These are phyloP conservation scores for Bryoglossum gracile DNA, from an alignment of 495 filamentous ascomycete species.

Conservation along the genomic window DNA sequence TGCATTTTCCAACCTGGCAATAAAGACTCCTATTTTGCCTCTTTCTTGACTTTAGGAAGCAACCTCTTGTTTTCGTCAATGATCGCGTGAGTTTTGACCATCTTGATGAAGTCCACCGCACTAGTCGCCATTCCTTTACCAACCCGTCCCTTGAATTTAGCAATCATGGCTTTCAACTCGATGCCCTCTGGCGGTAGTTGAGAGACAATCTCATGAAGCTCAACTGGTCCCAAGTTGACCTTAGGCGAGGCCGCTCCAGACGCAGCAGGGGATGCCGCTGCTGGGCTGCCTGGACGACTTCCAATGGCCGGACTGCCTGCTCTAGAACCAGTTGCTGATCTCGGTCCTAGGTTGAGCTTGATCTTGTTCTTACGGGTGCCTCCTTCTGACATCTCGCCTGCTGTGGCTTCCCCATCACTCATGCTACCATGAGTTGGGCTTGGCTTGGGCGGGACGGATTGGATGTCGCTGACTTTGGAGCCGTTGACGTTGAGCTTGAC, in stretches of 20 bases:
- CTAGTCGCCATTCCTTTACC: too few relatives aligned
- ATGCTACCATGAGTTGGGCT: constrained; percentile 44
- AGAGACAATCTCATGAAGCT: constrained; percentile 62
- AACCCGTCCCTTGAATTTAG: constrained; percentile 53
- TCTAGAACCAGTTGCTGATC: constrained; percentile 22
- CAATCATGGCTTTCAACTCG: constrained; percentile 52
- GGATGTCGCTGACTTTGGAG: constrained; percentile 32
- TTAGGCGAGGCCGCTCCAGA: background rate
- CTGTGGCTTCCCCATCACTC: constrained; percentile 75
- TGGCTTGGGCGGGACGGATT: constrained; percentile 31
- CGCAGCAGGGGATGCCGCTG: too few relatives aligned
- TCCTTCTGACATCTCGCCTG: constrained; percentile 68
- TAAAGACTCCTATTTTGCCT: too few relatives aligned
- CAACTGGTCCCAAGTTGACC: constrained; percentile 38
- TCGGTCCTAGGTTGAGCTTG: constrained; percentile 49
- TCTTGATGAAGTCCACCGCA: constrained; percentile 45
- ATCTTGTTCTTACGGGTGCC: constrained; percentile 46
- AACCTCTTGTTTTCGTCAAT: constrained; percentile 41
- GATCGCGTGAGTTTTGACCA: constrained; percentile 45
- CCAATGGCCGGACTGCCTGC: constrained; percentile 42
- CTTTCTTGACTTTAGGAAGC: constrained; percentile 24
- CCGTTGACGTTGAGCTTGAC: constrained; percentile 31
- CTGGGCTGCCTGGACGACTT: constrained; percentile 46
- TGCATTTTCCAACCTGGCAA: too few relatives aligned
- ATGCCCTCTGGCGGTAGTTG: constrained; percentile 55